Conservation (phyloP, 371 early-diverging fungal genomes). For the Batrachochytrium dendrobatidis region DNA sequence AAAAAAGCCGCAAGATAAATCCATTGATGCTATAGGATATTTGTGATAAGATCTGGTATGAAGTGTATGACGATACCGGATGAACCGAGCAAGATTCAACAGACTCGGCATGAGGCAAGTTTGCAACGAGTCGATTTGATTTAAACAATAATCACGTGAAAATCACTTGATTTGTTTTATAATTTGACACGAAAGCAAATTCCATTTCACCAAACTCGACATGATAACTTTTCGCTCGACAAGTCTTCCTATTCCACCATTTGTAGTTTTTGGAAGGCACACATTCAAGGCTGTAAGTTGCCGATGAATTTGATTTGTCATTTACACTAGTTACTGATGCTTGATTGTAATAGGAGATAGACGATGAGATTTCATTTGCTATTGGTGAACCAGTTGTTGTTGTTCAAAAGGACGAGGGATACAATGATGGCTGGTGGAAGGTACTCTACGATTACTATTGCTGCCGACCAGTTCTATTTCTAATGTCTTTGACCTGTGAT, state of each 20-base stretch:
- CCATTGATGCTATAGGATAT: too few relatives aligned
- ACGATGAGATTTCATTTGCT: constrained; percentile 67
- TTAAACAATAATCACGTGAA: too few relatives aligned
- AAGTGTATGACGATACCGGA: too few relatives aligned
- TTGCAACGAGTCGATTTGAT: too few relatives aligned
- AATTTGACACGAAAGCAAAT: too few relatives aligned
- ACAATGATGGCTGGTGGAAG: constrained; percentile 83
- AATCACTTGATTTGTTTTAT: too few relatives aligned
- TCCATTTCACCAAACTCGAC: too few relatives aligned
- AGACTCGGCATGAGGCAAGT: too few relatives aligned
- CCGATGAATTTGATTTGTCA: background rate
- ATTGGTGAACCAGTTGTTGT: constrained; percentile 66
- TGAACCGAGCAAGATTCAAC: too few relatives aligned
- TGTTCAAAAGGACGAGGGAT: constrained; percentile 68
- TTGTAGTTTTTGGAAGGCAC: constrained; percentile 27
- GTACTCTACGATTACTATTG: constrained; percentile 26
- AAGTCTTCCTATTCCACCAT: constrained; percentile 13
- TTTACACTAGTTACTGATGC: background rate
- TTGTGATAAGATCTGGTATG: too few relatives aligned
- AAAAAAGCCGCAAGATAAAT: background rate
- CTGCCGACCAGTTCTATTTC: background rate
- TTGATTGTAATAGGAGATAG: constrained; percentile 57
- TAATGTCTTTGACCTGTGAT: background rate
- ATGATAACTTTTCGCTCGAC: too few relatives aligned
- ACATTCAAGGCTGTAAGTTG: constrained; percentile 14